Base-by-base conservation (phyloP, 2,329 filamentous ascomycete genomes). In the Hymenoscyphus scutula region DNA sequence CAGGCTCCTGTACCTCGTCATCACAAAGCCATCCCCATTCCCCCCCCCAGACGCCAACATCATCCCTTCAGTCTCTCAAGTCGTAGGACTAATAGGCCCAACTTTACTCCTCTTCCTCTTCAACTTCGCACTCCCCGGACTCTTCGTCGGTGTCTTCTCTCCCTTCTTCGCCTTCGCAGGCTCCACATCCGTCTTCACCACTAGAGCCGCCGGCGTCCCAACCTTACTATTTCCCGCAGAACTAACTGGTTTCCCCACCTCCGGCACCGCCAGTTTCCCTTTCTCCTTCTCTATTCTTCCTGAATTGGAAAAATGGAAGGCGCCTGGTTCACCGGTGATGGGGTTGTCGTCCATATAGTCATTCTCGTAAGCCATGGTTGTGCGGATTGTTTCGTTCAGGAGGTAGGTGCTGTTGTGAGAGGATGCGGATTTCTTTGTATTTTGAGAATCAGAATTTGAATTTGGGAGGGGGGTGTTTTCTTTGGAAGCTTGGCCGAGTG, bases 301-400 rank as follows among this genome's bases (percentile, higher is more conserved):
- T 0, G 84, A 87, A 7, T 84, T 85, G 8, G 82, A 82, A 11
- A 88, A 79, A 67, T 88, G 84, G 73, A 89, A 89, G 60, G 86
- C 84, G 57, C 86, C 86, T 0, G 86, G 86, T 32, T 82, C 80
- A 56, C 87, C 86, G 0, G 85, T 88, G 68, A 89, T 88, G 51
- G 86, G 85, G 67, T 87, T 89, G 73, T 88, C 84, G 74, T 89
- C 84, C 75, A 89, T 83, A 71, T 86, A 89, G 66, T 89, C 85
- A 56, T 84, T 82, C 41, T 85, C 86, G 67, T 83, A 84, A 65
- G 79, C 80, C 74, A 84, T 77, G 67, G 86, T 83, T 48, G 84
- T 78, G 67, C 78, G 75, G 65, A 86, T 81, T 0, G 85, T 83
- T 68, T 87, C 83, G 67, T 87, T 84, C 1, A 85, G 67, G 41